Conservation (phyloP, 768 basidiomycete genomes). For the Coprinopsis strossmayeri region DNA sequence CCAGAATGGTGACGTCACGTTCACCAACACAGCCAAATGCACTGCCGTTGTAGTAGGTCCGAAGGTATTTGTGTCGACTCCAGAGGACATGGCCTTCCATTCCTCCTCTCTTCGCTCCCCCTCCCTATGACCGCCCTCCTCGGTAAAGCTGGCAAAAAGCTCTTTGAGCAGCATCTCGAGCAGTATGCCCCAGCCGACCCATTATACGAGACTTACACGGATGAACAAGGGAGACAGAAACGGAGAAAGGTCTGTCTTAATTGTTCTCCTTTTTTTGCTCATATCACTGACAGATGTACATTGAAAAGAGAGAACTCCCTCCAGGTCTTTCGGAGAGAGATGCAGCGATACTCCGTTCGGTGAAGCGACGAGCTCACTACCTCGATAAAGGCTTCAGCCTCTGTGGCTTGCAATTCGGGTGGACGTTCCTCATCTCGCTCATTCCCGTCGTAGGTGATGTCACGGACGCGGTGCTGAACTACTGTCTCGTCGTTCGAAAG, state of each 20-base stretch:
- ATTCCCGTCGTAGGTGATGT: slow-evolving; percentile 67
- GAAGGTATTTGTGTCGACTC: not conserved
- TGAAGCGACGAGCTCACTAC: slow-evolving; percentile 73
- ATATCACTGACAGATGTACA: too few species aligned
- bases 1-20: not conserved
- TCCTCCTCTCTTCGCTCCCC: not conserved
- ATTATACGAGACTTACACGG: slow-evolving; percentile 58
- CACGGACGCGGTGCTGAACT: slow-evolving; percentile 58
- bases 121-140: slow-evolving; percentile 17
- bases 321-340: slow-evolving; percentile 75
- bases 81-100: not conserved
- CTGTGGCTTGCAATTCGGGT: slow-evolving; percentile 80
- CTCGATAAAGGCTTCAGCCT: slow-evolving; percentile 84
- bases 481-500: slow-evolving; percentile 70
- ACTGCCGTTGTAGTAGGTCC: not conserved
- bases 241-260: slow-evolving; percentile 43
- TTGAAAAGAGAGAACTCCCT: slow-evolving; percentile 55
- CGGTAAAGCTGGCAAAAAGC: slow-evolving; percentile 43
- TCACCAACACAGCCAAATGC: not conserved
- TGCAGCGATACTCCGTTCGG: slow-evolving; percentile 62
- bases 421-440: slow-evolving; percentile 76
- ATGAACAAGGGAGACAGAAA: slow-evolving; percentile 49
- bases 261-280: too few species aligned
- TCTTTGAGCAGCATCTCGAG: slow-evolving; percentile 61
- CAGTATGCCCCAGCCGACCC: slow-evolving; percentile 70